phyloP scores from a whole-genome alignment of 2,329 filamentous ascomycete genomes.

The Alternaria atra region DNA sequence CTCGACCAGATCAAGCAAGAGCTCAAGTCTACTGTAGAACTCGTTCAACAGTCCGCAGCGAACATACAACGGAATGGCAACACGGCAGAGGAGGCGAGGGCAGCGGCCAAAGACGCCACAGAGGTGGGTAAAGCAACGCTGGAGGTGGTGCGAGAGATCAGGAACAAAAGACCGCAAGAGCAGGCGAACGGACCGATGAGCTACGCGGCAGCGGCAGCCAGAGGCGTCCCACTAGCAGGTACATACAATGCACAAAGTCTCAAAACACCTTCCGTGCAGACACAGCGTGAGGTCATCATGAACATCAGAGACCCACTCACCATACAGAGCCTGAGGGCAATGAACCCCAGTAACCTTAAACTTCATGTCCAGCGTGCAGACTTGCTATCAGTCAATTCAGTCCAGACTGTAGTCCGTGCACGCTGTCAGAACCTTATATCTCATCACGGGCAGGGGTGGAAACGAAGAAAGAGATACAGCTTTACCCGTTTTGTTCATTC shows the following conservation, averaged over 20 bases:
- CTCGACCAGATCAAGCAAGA: slow-evolving; percentile 20
- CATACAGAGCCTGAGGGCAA: slow-evolving; percentile 22
- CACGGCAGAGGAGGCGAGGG: slow-evolving; percentile 21
- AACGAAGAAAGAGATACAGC: no score
- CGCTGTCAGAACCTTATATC: no score
- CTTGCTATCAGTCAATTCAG: no score
- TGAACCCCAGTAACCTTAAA: slow-evolving; percentile 25
- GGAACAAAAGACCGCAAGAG: slow-evolving; percentile 9
- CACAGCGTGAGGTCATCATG: slow-evolving; percentile 27
- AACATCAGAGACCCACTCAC: slow-evolving; percentile 25
- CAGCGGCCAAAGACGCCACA: slow-evolving; percentile 20
- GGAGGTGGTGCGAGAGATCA: slow-evolving; percentile 20
- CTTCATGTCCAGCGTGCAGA: no score
- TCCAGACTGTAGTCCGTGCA: no score
- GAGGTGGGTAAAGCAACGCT: slow-evolving; percentile 16
- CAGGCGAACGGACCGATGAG: slow-evolving; percentile 12
- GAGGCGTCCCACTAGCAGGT: slow-evolving; percentile 14
- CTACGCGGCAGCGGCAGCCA: slow-evolving; percentile 23
- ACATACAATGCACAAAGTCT: slow-evolving; percentile 27
- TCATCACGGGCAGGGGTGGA: no score
- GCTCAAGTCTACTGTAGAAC: background rate
- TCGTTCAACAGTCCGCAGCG: slow-evolving; percentile 8
- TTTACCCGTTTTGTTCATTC: no score
- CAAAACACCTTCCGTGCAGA: slow-evolving; percentile 17
- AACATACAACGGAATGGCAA: slow-evolving; percentile 21